Base-by-base conservation (phyloP, 495 filamentous ascomycete species). In the Neurospora hispaniola region DNA sequence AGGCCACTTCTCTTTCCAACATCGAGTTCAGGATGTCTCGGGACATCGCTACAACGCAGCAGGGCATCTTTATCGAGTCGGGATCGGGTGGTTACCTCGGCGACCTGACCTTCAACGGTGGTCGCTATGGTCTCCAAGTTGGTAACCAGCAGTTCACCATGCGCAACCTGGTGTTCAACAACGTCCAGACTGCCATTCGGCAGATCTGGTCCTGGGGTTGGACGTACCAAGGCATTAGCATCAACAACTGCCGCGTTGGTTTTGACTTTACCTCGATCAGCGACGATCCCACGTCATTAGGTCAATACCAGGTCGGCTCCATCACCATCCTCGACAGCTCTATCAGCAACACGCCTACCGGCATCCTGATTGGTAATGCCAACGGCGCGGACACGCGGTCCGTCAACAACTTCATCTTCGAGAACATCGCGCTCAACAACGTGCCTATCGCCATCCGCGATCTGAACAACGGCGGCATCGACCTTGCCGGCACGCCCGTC, bases 101-200 rank as follows among this genome's bases (percentile, higher is more conserved):
- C 71, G 94, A 97, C 76, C 83, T 97, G 20, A 87, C 81, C 27
- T 92, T 93, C 79, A 84, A 88, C 74, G 92, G 93, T 71, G 93
- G 93, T 12, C 74, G 82, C 7, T 84, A 88, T 69, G 93, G 86
- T n/a, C 82, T 87, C 9, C 81, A 84, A 20, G 76, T 94, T 68
- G 92, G 92, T 70, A 94, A 92, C 76, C 93, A 95, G 82, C 93
- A 95, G 80, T 96, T 91, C 74, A 94, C 92, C 14, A 89, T 91
- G 79, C 87, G 91, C 46, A 93, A 93, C 76, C 74, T 96, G 44
- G 85, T 81, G 1, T 89, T 95, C 78, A 80, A 79, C 75, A 86
- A 88, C 75, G 87, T 85, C 43, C 73, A 81, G 39, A 87, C 85
- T 39, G 88, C 86, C 70, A 82, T 91, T 71, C 82, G 76, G 66